These are phyloP conservation scores for Penicillium sp. DNA, from an alignment of 2,329 filamentous ascomycete species.

Conservation along the genomic window DNA sequence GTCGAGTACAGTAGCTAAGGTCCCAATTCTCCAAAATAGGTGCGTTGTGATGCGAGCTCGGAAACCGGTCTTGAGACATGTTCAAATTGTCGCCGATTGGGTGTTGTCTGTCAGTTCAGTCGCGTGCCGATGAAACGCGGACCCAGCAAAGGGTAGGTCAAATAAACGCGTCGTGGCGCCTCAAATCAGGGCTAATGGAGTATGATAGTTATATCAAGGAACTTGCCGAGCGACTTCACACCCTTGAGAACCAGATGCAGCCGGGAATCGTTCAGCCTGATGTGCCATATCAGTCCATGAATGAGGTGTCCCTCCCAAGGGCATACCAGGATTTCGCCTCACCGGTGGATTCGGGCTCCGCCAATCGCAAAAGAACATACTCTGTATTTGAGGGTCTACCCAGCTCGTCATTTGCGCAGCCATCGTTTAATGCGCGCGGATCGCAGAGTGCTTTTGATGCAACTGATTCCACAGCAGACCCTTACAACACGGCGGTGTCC, in stretches of 20 bases:
- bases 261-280: conserved; percentile 42
- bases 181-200: not conserved
- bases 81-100: conserved; percentile 75
- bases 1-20: conserved; percentile 21
- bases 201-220: conserved; percentile 79
- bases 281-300: conserved; percentile 46
- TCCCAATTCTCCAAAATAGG: conserved; percentile 42
- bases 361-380: conserved; percentile 50
- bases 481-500: conserved; percentile 40
- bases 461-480: conserved; percentile 32
- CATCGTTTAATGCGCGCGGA: conserved; percentile 36
- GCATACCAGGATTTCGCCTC: conserved; percentile 57
- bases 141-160: conserved; percentile 75
- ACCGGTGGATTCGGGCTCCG: conserved; percentile 45
- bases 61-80: conserved; percentile 74
- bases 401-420: conserved; percentile 43
- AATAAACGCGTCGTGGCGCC: not conserved
- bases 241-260: conserved; percentile 74
- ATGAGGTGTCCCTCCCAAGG: conserved; percentile 42
- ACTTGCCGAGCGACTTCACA: conserved; percentile 79
- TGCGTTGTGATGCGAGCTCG: conserved; percentile 80
- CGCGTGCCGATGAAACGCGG: conserved; percentile 85
- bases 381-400: conserved; percentile 51
- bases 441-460: conserved; percentile 39
- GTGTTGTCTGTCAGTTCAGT: conserved; percentile 80